These are phyloP conservation scores for Fusarium acutatum DNA, from an alignment of 2,329 filamentous ascomycete genomes.

Conservation along the genomic window DNA sequence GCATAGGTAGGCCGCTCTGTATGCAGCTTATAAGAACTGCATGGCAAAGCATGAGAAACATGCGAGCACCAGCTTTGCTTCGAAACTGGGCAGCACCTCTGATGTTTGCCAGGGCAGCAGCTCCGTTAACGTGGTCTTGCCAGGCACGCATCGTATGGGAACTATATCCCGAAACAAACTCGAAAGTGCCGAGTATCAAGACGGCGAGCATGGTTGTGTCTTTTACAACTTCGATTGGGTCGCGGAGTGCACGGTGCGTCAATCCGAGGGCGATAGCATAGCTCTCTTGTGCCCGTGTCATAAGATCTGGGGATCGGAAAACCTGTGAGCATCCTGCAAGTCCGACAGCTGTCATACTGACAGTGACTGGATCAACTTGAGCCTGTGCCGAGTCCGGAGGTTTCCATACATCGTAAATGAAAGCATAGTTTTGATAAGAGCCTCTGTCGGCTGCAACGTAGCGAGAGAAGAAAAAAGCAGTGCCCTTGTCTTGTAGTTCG, in stretches of 20 bases:
- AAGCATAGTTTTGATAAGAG: constrained; percentile 61
- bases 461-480: constrained; percentile 60
- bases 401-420: constrained; percentile 62
- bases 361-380: constrained; percentile 56
- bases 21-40: constrained; percentile 62
- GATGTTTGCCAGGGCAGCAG: constrained; percentile 58
- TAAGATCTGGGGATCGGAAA: constrained; percentile 51
- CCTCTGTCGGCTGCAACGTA: constrained; percentile 59
- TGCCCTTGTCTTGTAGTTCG: constrained; percentile 53
- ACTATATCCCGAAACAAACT: constrained; percentile 59
- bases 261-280: constrained; percentile 61
- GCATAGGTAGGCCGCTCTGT: constrained; percentile 58
- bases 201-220: constrained; percentile 63
- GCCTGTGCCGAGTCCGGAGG: constrained; percentile 48
- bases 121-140: constrained; percentile 63
- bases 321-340: constrained; percentile 61
- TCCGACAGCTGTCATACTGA: constrained; percentile 64
- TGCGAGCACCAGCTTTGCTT: constrained; percentile 55
- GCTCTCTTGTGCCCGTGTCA: constrained; percentile 58
- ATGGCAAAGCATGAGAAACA: constrained; percentile 64
- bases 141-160: constrained; percentile 59
- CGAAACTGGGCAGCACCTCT: constrained; percentile 58
- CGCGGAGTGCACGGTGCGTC: constrained; percentile 59
- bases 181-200: constrained; percentile 63
- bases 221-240: constrained; percentile 54